A percentile compares a stretch with the other conserved stretches of the same genome.
These are phyloP conservation scores for Epithemia pelagica DNA, from an alignment of 108 stramenopile genomes.

Conservation along the genomic window DNA sequence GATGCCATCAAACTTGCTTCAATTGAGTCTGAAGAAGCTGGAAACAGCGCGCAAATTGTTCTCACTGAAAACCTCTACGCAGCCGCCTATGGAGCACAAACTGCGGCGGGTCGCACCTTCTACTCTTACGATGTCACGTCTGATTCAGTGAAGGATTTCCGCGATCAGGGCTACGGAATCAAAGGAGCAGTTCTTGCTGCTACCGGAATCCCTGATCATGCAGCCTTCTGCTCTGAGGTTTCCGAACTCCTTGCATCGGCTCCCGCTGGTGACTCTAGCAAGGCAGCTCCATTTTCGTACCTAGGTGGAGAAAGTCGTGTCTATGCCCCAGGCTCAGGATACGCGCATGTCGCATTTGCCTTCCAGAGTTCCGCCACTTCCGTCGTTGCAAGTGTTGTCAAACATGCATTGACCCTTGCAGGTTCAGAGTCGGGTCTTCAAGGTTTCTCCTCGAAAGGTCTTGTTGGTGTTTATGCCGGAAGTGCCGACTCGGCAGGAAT, in stretches of 20 bases:
- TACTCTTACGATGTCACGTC: conserved; percentile 48
- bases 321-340: conserved; percentile 60
- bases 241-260: conserved; percentile 47
- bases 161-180: conserved; percentile 56
- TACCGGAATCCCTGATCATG: conserved; percentile 75
- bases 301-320: conserved; percentile 78
- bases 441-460: conserved; percentile 51
- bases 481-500: conserved; percentile 37
- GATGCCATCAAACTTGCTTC: conserved; percentile 58
- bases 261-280: conserved; percentile 29
- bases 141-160: conserved; percentile 59
- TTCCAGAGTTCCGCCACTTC: conserved; percentile 46
- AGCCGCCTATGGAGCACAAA: conserved; percentile 79
- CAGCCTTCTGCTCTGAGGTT: conserved; percentile 68
- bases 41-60: conserved; percentile 63
- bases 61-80: conserved; percentile 77
- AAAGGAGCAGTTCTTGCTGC: conserved; percentile 78
- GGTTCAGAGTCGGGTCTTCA: conserved; percentile 38
- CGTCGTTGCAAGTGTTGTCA: conserved; percentile 59
- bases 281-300: conserved; percentile 33
- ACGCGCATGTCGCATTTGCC: conserved; percentile 77
- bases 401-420: conserved; percentile 44
- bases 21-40: conserved; percentile 50
- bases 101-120: conserved; percentile 68
- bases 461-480: conserved; percentile 76